Evolutionary conservation across 768 basidiomycete genomes (phyloP), one percentile per base, ranked within the genome.

Genomic region (Trametes punicea): DNA sequence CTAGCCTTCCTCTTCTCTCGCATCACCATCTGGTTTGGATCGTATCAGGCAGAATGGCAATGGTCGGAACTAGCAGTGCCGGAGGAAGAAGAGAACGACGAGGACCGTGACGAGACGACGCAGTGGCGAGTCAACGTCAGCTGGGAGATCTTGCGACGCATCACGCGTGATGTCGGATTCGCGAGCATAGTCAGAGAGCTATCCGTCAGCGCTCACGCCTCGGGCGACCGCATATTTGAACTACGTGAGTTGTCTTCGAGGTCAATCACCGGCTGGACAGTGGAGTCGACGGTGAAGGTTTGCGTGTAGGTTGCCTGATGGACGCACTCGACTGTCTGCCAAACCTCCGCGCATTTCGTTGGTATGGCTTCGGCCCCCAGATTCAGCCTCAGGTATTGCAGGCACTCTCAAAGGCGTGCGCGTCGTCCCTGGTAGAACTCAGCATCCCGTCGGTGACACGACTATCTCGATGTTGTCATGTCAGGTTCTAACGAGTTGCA

Each of bases 131-230:
- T 38, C 10, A 46, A 45, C 6, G 9, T 23, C 4, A 38, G 31
- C 34, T 46, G 44, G 44, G 25, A 54, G 26, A 20, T 46, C 26
- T 18, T 54, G 34, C 52, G 44, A 15, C 18, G 45, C 26, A 54
- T 46, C 26, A 20, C 26, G 8, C 33, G 23, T 2, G 42, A 52
- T n/a, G 15, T 42, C 4, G 21, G 9, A 6, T 54, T 54, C 18
- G 52, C 52, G 16, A 20, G n/a, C 2, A 9, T 30, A 8, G 27
- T 54, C 2, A 54, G 46, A 26, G 33, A 38, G 10, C 16, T 54
- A 0, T 54, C 8, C 10, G 44, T 54, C 9, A 33, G 52, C 2
- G 33, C 52, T 11, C 39, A 38, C 26, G 34, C 36, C 5, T 13
- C 26, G 6, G 34, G 15, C 1, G 21, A 5, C 2, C 16, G 21